Evolutionary conservation across 805 yeast species (phyloP).

Genomic region (Candida vaughaniae): DNA sequence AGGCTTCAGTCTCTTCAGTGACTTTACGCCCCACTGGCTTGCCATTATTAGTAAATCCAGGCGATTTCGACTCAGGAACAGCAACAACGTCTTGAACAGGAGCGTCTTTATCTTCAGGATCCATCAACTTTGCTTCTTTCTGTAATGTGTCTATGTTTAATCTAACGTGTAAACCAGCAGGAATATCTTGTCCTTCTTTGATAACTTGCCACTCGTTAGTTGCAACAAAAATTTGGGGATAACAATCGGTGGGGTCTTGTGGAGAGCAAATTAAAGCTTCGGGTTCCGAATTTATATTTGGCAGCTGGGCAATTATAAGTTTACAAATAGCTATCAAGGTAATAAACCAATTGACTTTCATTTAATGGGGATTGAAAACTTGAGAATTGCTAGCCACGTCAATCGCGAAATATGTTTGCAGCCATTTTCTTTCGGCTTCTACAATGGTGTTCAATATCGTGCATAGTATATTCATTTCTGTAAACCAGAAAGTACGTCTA

Average conservation of each 20-base stretch:
- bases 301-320: neutral
- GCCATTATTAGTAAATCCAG: neutral
- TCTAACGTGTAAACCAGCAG: constrained; percentile 76
- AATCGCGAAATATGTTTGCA: too few relatives aligned
- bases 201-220: constrained; percentile 67
- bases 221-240: constrained; percentile 64
- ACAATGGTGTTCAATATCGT: too few relatives aligned
- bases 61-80: neutral
- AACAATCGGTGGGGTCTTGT: constrained; percentile 44
- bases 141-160: constrained; percentile 70
- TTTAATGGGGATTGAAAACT: too few relatives aligned
- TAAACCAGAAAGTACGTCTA: too few relatives aligned
- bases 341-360: too few relatives aligned
- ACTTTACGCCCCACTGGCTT: constrained; percentile 6
- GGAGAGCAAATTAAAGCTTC: constrained; percentile 11
- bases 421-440: too few relatives aligned
- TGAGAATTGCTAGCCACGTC: too few relatives aligned
- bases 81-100: constrained; percentile 3
- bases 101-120: constrained; percentile 20
- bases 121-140: constrained; percentile 65
- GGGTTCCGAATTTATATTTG: neutral
- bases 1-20: constrained; percentile 17
- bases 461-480: too few relatives aligned
- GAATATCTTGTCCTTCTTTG: constrained; percentile 70
- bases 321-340: neutral